Base-by-base conservation (phyloP, 176 grass and related monocot species). In the Bolboschoenus planiculmis region DNA sequence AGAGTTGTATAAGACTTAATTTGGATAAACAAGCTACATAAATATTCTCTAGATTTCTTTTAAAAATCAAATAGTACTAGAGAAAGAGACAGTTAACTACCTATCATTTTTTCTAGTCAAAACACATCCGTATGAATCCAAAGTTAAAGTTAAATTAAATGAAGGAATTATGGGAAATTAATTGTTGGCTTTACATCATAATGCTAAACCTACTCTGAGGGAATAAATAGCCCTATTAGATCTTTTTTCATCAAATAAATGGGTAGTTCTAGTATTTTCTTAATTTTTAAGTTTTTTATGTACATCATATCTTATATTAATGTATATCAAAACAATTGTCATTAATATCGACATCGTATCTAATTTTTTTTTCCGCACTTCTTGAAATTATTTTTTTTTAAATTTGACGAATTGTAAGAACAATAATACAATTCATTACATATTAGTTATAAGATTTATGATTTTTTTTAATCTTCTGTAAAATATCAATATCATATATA, bases 81-180 rank as follows among this genome's bases (percentile, higher is more conserved):
- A 2, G 72, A 76, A 76, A 76, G 44, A 20, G 72, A 76, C 72
- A 76, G 6, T 76, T 76, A 51, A 76, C 71, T 27, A 29, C 24
- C 70, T 21, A 70, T 48, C 43, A 1, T 30, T 47, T 29, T 27
- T 36, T 16, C 16, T 35, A 66, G 4, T 7, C 43, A 50, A 46
- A 40, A 29, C 8, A 15, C 42, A 50, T 75, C 24, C 10, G 37
- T 29, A 42, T 29, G 10, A 75, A 75, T 75, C 24, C 24, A 50
- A 50, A 14, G 4, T 44, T 46, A 24, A 72, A 72, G 10, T 46
- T 72, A 10, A 44, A 72, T 24, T 71, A 71, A 24, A 20, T 64
- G 11, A 33, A 64, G 4, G 4, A 21, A 40, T 59, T 14, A 2
- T 30, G 8, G 5, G 34, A 1, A 68, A 68, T 40, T 68, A 68